Conservation (phyloP, 371 early-diverging fungal species). For the Phascolomyces articulosus region DNA sequence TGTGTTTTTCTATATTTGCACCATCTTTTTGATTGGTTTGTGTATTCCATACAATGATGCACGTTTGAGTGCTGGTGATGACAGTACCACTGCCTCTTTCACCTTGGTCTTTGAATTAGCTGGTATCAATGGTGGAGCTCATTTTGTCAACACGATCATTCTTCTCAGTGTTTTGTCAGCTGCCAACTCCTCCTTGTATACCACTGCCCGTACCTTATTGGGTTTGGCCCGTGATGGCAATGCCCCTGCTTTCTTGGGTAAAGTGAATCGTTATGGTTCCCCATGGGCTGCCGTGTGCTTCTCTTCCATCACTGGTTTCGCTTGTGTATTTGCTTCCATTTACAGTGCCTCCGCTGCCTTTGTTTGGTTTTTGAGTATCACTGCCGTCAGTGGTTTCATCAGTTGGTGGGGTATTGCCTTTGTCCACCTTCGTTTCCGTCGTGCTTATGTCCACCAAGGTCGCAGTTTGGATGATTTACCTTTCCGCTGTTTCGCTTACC, state of each 20-base stretch:
- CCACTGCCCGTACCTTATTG: slow-evolving; percentile 68
- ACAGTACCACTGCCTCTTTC: slow-evolving; percentile 65
- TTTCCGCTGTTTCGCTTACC: slow-evolving; percentile 70
- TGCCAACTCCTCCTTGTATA: slow-evolving; percentile 47
- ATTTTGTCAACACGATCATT: slow-evolving; percentile 71
- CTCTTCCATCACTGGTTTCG: slow-evolving; percentile 61
- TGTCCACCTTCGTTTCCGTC: slow-evolving; percentile 84
- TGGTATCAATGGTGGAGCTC: slow-evolving; percentile 64
- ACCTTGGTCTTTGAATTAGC: slow-evolving; percentile 68
- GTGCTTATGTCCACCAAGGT: slow-evolving; percentile 73
- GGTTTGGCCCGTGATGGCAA: slow-evolving; percentile 68
- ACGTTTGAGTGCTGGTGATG: slow-evolving; percentile 47
- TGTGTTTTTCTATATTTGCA: slow-evolving; percentile 66
- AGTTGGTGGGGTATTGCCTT: slow-evolving; percentile 77
- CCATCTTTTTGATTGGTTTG: slow-evolving; percentile 73
- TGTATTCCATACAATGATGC: slow-evolving; percentile 61
- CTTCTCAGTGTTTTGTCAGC: slow-evolving; percentile 63
- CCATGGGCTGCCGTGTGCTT: slow-evolving; percentile 57
- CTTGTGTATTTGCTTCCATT: slow-evolving; percentile 54
- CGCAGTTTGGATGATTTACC: slow-evolving; percentile 69
- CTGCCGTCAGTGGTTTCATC: slow-evolving; percentile 76
- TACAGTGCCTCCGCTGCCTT: slow-evolving; percentile 66
- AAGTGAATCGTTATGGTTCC: slow-evolving; percentile 57
- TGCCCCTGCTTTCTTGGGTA: slow-evolving; percentile 59
- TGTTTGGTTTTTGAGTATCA: slow-evolving; percentile 71